phyloP scores from a whole-genome alignment of 768 basidiomycete genomes.

The Mycena belliarum region DNA sequence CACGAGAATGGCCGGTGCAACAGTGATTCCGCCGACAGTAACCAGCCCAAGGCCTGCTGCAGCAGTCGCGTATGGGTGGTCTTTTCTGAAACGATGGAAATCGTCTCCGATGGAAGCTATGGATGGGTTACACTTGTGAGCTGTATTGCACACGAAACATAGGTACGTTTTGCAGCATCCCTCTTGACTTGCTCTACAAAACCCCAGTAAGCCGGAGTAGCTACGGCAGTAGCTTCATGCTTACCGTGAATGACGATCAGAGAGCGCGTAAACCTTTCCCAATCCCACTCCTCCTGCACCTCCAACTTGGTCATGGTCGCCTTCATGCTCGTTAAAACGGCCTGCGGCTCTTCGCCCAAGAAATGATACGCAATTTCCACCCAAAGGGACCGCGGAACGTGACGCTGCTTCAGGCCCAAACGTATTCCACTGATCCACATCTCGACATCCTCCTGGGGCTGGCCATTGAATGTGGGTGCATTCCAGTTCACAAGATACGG shows the following conservation, averaged over 20 bases:
- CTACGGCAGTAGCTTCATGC: background rate
- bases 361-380: background rate
- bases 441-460: background rate
- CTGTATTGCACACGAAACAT: no score
- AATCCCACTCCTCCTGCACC: background rate
- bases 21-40: background rate
- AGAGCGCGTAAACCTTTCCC: background rate
- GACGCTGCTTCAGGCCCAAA: background rate
- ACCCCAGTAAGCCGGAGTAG: no score
- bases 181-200: background rate
- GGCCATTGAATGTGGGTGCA: background rate
- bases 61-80: constrained; percentile 2
- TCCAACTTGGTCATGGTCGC: background rate
- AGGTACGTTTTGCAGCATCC: background rate
- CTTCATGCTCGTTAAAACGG: background rate
- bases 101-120: background rate
- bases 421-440: background rate
- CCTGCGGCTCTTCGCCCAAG: constrained; percentile 4
- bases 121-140: no score
- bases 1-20: constrained; percentile 1
- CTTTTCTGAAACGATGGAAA: background rate
- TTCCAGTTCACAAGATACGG: background rate
- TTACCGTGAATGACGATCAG: background rate
- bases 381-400: background rate
- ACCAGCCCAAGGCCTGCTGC: constrained; percentile 3